Evolutionary conservation across 78 protist genomes (phyloP).

Genomic region (Cavenderia fasciculata): DNA sequence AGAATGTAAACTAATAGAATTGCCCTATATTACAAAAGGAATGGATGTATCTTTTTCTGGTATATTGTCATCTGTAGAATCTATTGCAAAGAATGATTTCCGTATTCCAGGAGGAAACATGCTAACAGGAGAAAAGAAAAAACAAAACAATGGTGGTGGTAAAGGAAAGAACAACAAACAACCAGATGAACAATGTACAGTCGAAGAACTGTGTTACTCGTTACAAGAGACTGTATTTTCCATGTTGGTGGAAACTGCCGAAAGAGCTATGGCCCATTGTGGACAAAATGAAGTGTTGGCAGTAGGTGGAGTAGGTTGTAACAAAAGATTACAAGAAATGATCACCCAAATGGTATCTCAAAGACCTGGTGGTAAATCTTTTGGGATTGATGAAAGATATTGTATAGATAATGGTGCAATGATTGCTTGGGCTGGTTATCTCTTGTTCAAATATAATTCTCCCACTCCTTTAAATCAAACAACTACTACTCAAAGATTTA

Average conservation of each 20-base stretch:
- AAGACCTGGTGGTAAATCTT: slow-evolving; percentile 91
- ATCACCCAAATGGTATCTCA: slow-evolving; percentile 95
- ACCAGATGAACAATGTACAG: slow-evolving; percentile 33
- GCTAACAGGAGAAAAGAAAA: not conserved
- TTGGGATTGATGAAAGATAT: slow-evolving; percentile 97
- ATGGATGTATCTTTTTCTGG: slow-evolving; percentile 98
- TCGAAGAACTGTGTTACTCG: slow-evolving; percentile 94
- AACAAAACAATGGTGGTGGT: not conserved
- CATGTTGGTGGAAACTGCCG: slow-evolving; percentile 99
- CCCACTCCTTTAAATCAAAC: slow-evolving; percentile 81
- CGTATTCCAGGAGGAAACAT: not conserved
- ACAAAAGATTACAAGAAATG: slow-evolving; percentile 90
- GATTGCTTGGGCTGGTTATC: slow-evolving; percentile 97
- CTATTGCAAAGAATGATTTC: slow-evolving; percentile 14
- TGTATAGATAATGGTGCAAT: slow-evolving; percentile 99
- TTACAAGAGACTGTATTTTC: slow-evolving; percentile 97
- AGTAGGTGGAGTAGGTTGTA: slow-evolving; percentile 99
- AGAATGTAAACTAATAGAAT: slow-evolving; percentile 83
- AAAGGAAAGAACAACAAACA: not conserved
- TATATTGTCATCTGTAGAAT: slow-evolving; percentile 87
- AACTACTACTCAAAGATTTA: slow-evolving; percentile 94
- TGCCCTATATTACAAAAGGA: slow-evolving; percentile 98
- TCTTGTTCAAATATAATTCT: slow-evolving; percentile 76
- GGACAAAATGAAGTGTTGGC: slow-evolving; percentile 93
- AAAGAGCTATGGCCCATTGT: slow-evolving; percentile 98